A percentile compares a stretch with the other conserved stretches of the same genome.
Evolutionary conservation across 768 basidiomycete genomes (phyloP).

Genomic region (Boletus tylopilopsis): DNA sequence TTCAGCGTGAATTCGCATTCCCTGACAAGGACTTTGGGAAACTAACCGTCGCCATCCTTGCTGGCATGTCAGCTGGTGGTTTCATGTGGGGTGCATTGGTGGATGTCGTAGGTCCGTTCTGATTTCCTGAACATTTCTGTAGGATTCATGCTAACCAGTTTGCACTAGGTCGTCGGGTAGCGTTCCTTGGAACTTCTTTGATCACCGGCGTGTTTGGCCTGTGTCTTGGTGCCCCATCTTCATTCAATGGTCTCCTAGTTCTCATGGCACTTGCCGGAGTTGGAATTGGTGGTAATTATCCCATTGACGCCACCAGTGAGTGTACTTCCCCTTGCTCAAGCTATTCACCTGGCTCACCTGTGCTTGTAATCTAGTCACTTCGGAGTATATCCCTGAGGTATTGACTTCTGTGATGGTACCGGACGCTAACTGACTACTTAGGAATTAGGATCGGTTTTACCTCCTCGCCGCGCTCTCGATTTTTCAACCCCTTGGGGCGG

Average conservation of each 20-base stretch:
- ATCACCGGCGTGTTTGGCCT: slow-evolving; percentile 12
- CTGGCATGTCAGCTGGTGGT: slow-evolving; percentile 4
- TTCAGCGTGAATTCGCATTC: slow-evolving; percentile 16
- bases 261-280: slow-evolving; percentile 10
- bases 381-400: slow-evolving; percentile 16
- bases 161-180: slow-evolving; percentile 12
- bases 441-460: slow-evolving; percentile 11
- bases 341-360: background rate
- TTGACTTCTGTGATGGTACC: no score
- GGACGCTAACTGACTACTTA: background rate
- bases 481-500: slow-evolving; percentile 1
- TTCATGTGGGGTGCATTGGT: slow-evolving; percentile 15
- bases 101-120: slow-evolving; percentile 15
- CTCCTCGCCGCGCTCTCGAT: slow-evolving; percentile 12
- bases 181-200: slow-evolving; percentile 14
- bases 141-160: background rate
- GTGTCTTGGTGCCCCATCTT: slow-evolving; percentile 10
- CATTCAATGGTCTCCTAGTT: slow-evolving; percentile 9
- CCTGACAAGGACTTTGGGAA: slow-evolving; percentile 16
- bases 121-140: background rate
- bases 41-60: background rate
- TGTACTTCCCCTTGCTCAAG: no score
- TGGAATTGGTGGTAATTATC: slow-evolving; percentile 13
- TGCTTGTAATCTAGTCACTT: background rate
- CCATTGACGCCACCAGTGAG: slow-evolving; percentile 17